These are phyloP conservation scores for Stephanodiscus triporus DNA, from an alignment of 108 stramenopile species.

Conservation along the genomic window DNA sequence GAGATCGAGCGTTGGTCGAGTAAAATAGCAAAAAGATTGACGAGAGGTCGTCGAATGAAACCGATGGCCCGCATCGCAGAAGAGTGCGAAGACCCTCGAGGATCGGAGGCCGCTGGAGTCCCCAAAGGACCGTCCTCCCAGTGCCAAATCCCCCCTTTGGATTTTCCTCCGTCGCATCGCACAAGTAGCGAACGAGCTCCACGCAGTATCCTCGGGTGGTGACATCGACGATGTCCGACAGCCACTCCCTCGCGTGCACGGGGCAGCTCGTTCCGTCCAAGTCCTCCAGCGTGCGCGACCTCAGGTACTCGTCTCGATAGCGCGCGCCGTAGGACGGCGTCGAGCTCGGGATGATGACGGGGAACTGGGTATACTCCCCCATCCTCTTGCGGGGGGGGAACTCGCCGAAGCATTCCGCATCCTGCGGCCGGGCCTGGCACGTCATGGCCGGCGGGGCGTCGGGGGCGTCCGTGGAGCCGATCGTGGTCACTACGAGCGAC, in stretches of 20 bases:
- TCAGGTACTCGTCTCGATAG: constrained; percentile 59
- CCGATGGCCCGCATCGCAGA: constrained; percentile 43
- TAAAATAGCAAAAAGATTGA: constrained; percentile 70
- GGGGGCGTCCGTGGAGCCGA: constrained; percentile 62
- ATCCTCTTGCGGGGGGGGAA: constrained; percentile 78
- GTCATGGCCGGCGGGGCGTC: constrained; percentile 74
- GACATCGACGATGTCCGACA: constrained; percentile 51
- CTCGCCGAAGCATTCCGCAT: constrained; percentile 89
- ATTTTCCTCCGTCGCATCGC: constrained; percentile 64
- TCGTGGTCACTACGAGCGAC: constrained; percentile 78
- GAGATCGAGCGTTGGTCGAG: constrained; percentile 78
- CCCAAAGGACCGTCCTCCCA: constrained; percentile 77
- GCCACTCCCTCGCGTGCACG: constrained; percentile 35
- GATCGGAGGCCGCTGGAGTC: constrained; percentile 83
- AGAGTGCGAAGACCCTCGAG: constrained; percentile 64
- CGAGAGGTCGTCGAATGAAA: constrained; percentile 59
- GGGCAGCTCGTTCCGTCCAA: constrained; percentile 18
- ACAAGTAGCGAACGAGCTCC: constrained; percentile 63
- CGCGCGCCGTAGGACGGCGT: constrained; percentile 78
- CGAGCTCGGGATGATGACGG: constrained; percentile 83
- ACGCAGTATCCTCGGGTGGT: constrained; percentile 71
- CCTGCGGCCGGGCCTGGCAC: constrained; percentile 89
- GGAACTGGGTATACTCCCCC: constrained; percentile 71
- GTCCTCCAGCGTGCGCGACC: constrained; percentile 39
- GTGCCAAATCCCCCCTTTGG: constrained; percentile 75